Conservation (phyloP, 352 stramenopile species). For the Phytopythium mirpurense region DNA sequence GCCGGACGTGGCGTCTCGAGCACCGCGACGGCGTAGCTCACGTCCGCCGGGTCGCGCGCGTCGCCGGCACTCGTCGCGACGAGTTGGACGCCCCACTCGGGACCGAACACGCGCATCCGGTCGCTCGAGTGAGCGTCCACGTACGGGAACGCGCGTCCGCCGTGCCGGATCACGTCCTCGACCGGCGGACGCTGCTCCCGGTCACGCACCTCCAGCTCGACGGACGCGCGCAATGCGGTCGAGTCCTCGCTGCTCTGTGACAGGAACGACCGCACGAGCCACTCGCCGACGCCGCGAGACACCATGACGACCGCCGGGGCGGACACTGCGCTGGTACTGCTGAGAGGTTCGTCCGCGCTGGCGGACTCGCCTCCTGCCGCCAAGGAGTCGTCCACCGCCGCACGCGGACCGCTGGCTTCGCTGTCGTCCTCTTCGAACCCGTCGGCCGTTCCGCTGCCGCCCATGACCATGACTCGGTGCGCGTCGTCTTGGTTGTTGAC, state of each 20-base stretch:
- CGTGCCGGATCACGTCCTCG: constrained; percentile 1
- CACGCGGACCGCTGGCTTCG: too few species aligned
- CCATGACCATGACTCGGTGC: constrained; percentile 78
- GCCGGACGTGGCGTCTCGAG: constrained; percentile 31
- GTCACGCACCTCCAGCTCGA: constrained; percentile 37
- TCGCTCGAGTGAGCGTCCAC: constrained; percentile 30
- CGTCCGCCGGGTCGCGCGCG: constrained; percentile 3
- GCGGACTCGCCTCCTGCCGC: too few species aligned
- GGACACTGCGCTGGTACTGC: too few species aligned
- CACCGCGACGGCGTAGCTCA: constrained; percentile 49
- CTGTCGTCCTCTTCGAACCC: constrained; percentile 12
- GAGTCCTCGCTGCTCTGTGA: not conserved
- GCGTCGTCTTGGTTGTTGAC: constrained; percentile 59
- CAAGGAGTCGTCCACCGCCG: constrained; percentile 1
- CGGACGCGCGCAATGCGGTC: constrained; percentile 18
- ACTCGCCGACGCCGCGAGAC: constrained; percentile 49
- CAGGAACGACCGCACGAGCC: constrained; percentile 23
- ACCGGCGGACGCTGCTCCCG: constrained; percentile 7
- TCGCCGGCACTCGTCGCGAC: constrained; percentile 8
- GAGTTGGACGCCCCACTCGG: constrained; percentile 56
- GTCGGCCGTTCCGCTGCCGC: constrained; percentile 22
- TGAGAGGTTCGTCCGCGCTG: too few species aligned
- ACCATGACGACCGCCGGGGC: constrained; percentile 70
- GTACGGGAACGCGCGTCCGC: constrained; percentile 27
- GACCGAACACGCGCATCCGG: constrained; percentile 43